Evolutionary conservation across 208 protist species (phyloP).

Genomic region (Acanthamoeba sp.): DNA sequence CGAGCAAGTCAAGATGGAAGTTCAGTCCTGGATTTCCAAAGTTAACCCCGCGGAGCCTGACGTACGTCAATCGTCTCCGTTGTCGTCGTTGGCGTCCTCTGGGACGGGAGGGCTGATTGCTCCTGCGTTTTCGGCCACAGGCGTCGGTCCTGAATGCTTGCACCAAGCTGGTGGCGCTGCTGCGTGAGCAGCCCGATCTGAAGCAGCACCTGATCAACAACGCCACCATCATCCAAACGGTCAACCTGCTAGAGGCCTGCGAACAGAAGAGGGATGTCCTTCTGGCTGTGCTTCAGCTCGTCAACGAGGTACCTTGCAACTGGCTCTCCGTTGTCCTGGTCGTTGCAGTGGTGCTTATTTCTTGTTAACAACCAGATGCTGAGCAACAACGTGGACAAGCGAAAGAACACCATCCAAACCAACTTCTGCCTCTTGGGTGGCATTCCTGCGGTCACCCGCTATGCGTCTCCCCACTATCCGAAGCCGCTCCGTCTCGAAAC

Average conservation of each 20-base stretch:
- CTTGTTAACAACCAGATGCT: slow-evolving; percentile 34
- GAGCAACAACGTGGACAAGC: slow-evolving; percentile 83
- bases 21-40: slow-evolving; percentile 42
- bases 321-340: neutral
- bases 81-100: neutral
- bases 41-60: slow-evolving; percentile 8
- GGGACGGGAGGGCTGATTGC: neutral
- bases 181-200: slow-evolving; percentile 64
- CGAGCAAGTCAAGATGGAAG: slow-evolving; percentile 61
- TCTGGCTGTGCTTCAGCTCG: slow-evolving; percentile 49
- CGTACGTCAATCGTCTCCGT: neutral
- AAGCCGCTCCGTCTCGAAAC: slow-evolving; percentile 83
- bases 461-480: slow-evolving; percentile 77
- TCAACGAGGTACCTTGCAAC: slow-evolving; percentile 60
- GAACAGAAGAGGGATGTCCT: slow-evolving; percentile 61
- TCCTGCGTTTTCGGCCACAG: slow-evolving; percentile 35
- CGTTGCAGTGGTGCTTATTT: neutral
- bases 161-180: slow-evolving; percentile 65
- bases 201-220: slow-evolving; percentile 84
- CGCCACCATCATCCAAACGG: slow-evolving; percentile 70
- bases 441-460: slow-evolving; percentile 88
- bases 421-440: slow-evolving; percentile 89
- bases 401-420: slow-evolving; percentile 86
- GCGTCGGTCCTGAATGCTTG: slow-evolving; percentile 66
- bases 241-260: slow-evolving; percentile 61